Evolutionary conservation across 164 flowering plant genomes (phyloP), one percentile per base, ranked within the genome.

Genomic region (Chimonanthus salicifolius): DNA sequence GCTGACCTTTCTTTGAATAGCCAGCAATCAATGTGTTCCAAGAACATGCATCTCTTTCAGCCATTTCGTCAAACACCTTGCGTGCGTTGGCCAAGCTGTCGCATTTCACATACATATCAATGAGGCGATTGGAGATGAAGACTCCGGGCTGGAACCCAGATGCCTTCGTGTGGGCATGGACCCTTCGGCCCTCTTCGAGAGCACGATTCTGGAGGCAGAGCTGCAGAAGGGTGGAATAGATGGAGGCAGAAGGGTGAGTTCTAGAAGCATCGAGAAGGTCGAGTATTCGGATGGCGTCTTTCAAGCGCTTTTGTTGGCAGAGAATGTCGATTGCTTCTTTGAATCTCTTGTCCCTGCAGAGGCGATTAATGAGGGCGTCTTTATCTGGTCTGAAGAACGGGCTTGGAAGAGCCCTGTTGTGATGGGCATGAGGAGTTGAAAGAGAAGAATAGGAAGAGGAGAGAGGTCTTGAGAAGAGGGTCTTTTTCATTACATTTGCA

Each of bases 1-100:
- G 75, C 46, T 72, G 6, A 1, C 84, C 81, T 33, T 50, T 48
- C 58, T 74, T 81, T 0, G 69, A 18, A 43, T 81, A 82, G 11
- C 82, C 84, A 2, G 75, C 74, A 6, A 79, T 74, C 68, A 79
- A 69, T 2, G 82, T 82, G 43, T 82, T 82, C 80, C 80, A 82
- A 45, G 82, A 82, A 72, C 82, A 82, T 47, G 70, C 63, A 51
- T 82, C 82, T 50, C 73, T 77, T 16, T 79, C 76, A 47, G 63
- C 11, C 84, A 82, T 82, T 44, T 70, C 72, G 33, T 79, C 82
- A 64, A 82, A 82, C 67, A 72, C 3, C 3, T 60, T 65, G 11
- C 78, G 74, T 3, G 82, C 82, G 71, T 72, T 69, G 0, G 10
- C 45, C 8, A 72, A 20, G 43, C n/a, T n/a, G 8, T 65, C 74